Evolutionary conservation across 2,329 filamentous ascomycete genomes (phyloP), one percentile per base, ranked within the genome.

Genomic region (Tolypocladium paradoxum): DNA sequence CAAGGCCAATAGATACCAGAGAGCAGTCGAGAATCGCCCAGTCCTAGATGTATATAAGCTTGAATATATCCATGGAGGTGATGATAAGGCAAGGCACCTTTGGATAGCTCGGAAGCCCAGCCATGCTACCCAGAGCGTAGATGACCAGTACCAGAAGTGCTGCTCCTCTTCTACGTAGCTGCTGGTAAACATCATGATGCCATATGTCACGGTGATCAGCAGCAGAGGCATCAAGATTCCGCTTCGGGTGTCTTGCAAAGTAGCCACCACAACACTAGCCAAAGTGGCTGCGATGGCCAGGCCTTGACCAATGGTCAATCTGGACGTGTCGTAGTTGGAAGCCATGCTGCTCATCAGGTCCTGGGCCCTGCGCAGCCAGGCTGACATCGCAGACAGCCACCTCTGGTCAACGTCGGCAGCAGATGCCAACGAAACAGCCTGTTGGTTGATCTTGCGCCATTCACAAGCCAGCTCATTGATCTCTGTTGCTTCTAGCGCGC

Each of bases 131-230:
- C 88, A 95, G 7, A 82, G 79, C 0, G 86, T 84, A 0, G 85
- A 80, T 1, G 82, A 71, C 90, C 92, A 97, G 70, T 99, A 97
- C 93, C 93, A 99, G 66, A 96, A 96, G 60, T 97, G 90, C 49
- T 99, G 93, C 68, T 99, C 93, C 70, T 99, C 93, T 69, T 99
- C 93, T 2, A 99, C 90, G 67, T 93, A 99, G 64, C 91, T 97
- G 66, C 89, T 96, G 11, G 91, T 92, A 70, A 97, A 97, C 91
- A 97, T 97, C 83, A 96, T 95, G 37, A 82, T 67, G 1, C 85
- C 83, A 64, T 97, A 96, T 0, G 79, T 68, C 0, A 84, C 48
- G 0, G 79, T 79, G 33, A 83, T 73, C 2, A 77, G 57, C 4
- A 72, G 58, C 50, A 87, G 72, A 4, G 76, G 74, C 9, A 66